Evolutionary conservation across 73 alveolate species (phyloP), one percentile per base, ranked within the genome.

Genomic region (Tetrahymena borealis): DNA sequence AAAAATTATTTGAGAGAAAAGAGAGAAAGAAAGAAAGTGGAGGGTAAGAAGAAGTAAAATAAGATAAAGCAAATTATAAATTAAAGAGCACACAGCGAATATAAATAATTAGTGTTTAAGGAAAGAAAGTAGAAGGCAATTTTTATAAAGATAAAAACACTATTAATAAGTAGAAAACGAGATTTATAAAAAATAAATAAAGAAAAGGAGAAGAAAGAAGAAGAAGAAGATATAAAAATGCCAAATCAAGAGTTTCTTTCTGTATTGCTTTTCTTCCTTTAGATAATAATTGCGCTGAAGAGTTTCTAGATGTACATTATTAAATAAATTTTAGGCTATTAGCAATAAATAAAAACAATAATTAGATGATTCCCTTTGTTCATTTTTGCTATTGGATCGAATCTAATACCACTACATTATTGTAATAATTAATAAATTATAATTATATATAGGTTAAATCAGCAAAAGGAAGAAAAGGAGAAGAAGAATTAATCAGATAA

Each of bases 91-190:
- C n/a, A 35, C 85, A 60, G 85, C 6, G 28, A 60, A 60, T 60
- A 60, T 60, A 60, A 60, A 60, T 10, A 60, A 60, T 60, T 24
- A 18, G 24, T 40, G 11, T 8, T 42, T n/a, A 60, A 60, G 28
- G 79, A 60, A 60, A 60, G 85, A 60, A 60, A 60, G 85, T 60
- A 60, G 85, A 60, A 60, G 85, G 85, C 85, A 60, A 60, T 35
- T 60, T 60, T 60, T 60, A 35, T 60, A n/a, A 60, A 60, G 85
- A 60, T 60, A 60, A 60, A 8, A 60, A 60, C n/a, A n/a, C n/a
- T n/a, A 60, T 24, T 60, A 60, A 2, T 60, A 60, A 60, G 85
- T 60, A 60, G 85, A 60, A 60, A 60, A 60, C 85, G 28, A 60
- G 28, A 60, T 15, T 2, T 60, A 60, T 60, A 20, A 42, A 42